Base-by-base conservation (phyloP, 805 yeast species). In the Candida berthetii region DNA sequence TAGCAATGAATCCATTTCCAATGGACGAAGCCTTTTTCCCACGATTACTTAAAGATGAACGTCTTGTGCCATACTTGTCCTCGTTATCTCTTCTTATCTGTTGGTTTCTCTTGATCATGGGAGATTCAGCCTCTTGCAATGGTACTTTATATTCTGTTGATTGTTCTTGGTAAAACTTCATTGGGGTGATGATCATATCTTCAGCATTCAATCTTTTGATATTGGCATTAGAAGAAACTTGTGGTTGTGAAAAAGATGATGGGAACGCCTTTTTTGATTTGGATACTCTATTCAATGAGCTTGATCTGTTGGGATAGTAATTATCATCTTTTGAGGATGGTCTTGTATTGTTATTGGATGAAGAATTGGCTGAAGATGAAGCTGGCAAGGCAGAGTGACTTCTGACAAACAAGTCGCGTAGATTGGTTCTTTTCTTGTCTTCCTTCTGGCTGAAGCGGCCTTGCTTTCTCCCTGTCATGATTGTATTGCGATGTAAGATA, bases 11-110 rank as follows among this genome's bases (percentile, higher is more conserved):
- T 3, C 90, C 91, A 52, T 81, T 82, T 2, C 90, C 89, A 7
- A 84, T 74, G 0, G 89, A 80, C 53, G 85, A 83, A 2, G 80
- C 75, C 24, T 93, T 61, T 51, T 81, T 82, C 7, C 93, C 93
- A 28, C 93, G 64, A 40, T 74, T 72, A 32, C 71, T 56, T 48
- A 80, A 60, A 1, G 84, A 77, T 1, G 76, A 54, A 40, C 83
- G 55, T 48, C 84, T 64, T 36, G 60, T 61, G 33, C 54, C 48
- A 15, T n/a, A 45, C 41, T 35, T 45, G 42, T n/a, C 43, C 43
- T n/a, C 45, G 40, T 42, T 25, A 6, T 47, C 53, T 19, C 52
- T 51, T 33, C 66, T 50, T 27, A 60, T 36, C 38, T 59, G 55
- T 40, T 67, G 61, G 46, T 65, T 65, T 48, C 64, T 50, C 38